Evolutionary conservation across 495 filamentous ascomycete species (phyloP).

Genomic region (Pyronema domesticum): DNA sequence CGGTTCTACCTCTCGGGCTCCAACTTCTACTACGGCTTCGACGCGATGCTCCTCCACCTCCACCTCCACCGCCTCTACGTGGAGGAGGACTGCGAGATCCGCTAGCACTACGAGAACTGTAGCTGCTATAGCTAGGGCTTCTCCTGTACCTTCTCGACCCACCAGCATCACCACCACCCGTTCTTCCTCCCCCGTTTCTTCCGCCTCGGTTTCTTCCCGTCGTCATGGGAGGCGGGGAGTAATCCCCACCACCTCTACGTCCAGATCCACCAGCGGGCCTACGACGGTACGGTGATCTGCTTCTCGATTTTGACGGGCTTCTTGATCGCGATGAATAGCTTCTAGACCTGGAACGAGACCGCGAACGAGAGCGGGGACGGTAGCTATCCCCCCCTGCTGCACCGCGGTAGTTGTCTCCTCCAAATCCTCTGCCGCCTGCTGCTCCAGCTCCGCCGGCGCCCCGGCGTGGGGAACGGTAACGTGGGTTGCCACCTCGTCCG

Average conservation of each 20-base stretch:
- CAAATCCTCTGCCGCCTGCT: constrained; percentile 12
- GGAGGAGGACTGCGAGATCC: constrained; percentile 25
- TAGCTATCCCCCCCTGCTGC: constrained; percentile 19
- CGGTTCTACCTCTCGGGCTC: constrained; percentile 11
- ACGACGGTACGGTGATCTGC: constrained; percentile 31
- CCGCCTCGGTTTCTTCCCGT: constrained; percentile 28
- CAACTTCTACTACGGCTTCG: constrained; percentile 15
- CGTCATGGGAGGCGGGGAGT: constrained; percentile 36
- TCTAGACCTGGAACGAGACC: constrained; percentile 13
- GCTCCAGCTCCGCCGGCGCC: constrained; percentile 5
- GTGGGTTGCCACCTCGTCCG: constrained; percentile 7
- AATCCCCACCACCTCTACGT: constrained; percentile 19
- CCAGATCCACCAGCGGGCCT: constrained; percentile 28
- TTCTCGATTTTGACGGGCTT: constrained; percentile 14
- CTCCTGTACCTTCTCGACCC: constrained; percentile 32
- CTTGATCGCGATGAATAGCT: constrained; percentile 17
- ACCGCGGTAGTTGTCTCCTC: constrained; percentile 16
- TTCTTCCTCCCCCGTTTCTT: constrained; percentile 23
- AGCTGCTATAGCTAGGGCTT: constrained; percentile 46
- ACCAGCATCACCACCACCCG: constrained; percentile 22
- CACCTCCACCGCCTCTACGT: constrained; percentile 26
- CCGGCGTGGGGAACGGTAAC: constrained; percentile 20
- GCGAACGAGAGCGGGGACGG: constrained; percentile 15
- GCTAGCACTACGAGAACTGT: constrained; percentile 34
- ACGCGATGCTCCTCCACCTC: constrained; percentile 14